phyloP scores from a whole-genome alignment of 1,284 basidiomycete genomes.

The Sanghuangporus weigelae region DNA sequence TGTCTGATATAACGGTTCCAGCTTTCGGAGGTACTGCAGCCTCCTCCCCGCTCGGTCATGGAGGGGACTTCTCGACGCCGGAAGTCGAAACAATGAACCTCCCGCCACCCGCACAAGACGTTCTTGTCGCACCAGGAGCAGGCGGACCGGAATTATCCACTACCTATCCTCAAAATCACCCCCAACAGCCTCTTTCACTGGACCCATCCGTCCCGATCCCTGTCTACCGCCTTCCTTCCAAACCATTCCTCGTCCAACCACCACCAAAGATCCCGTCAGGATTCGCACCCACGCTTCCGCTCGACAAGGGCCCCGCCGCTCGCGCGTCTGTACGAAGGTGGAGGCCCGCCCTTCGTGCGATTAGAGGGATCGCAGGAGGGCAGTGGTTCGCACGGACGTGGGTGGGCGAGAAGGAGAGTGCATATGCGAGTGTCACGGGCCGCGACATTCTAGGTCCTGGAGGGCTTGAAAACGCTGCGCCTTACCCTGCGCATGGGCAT shows the following conservation, averaged over 20 bases:
- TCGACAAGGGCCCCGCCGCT: slow-evolving; percentile 57
- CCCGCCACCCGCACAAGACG: background rate
- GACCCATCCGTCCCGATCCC: slow-evolving; percentile 45
- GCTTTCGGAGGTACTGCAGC: slow-evolving; percentile 39
- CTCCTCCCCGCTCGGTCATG: slow-evolving; percentile 36
- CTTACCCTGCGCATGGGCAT: slow-evolving; percentile 24
- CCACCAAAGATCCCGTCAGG: slow-evolving; percentile 68
- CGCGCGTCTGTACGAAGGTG: slow-evolving; percentile 58
- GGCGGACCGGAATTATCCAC: background rate
- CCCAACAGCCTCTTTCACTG: slow-evolving; percentile 43
- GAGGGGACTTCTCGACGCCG: slow-evolving; percentile 25
- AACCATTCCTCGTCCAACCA: slow-evolving; percentile 73
- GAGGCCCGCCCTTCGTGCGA: slow-evolving; percentile 66
- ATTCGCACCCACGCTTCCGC: slow-evolving; percentile 56
- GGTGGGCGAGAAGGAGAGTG: slow-evolving; percentile 76
- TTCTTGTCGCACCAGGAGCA: slow-evolving; percentile 16
- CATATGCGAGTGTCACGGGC: slow-evolving; percentile 36
- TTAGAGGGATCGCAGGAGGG: slow-evolving; percentile 72
- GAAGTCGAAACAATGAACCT: slow-evolving; percentile 24
- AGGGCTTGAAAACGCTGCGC: background rate
- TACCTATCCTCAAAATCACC: slow-evolving; percentile 5
- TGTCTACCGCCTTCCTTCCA: slow-evolving; percentile 67
- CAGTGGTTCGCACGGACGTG: slow-evolving; percentile 70
- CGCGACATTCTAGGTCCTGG: slow-evolving; percentile 20
- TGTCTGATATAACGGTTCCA: slow-evolving; percentile 20